Percentiles rank a stretch among this genome's conserved stretches.
These are phyloP conservation scores for Physcomitrium patens DNA, from an alignment of 225 moss, liverwort and hornwort genomes.

Conservation along the genomic window DNA sequence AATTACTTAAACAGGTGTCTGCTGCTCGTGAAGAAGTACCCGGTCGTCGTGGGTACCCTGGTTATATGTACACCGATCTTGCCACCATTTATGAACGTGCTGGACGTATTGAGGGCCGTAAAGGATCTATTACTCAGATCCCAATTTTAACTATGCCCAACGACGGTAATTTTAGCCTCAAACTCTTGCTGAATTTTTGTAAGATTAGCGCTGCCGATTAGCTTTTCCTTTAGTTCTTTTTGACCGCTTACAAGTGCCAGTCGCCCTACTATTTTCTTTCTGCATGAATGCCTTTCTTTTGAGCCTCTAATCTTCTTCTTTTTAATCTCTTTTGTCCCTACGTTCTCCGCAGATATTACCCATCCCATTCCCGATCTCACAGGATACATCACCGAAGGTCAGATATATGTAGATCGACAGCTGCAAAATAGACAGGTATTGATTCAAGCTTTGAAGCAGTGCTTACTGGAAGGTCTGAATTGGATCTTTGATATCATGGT, in stretches of 20 bases:
- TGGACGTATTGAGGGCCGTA: slow-evolving; percentile 83
- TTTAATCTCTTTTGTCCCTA: neutral
- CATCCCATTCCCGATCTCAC: slow-evolving; percentile 62
- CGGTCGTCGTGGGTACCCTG: slow-evolving; percentile 89
- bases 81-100: slow-evolving; percentile 89
- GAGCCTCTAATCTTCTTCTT: neutral
- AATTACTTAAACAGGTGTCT: slow-evolving; percentile 46
- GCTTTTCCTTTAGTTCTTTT: neutral
- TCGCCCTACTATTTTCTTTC: neutral
- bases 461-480: neutral
- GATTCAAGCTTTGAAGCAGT: neutral
- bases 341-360: slow-evolving; percentile 49
- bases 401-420: slow-evolving; percentile 59
- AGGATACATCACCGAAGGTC: slow-evolving; percentile 61
- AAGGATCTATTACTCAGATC: slow-evolving; percentile 84
- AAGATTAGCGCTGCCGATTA: neutral
- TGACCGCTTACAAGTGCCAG: neutral
- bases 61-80: slow-evolving; percentile 89
- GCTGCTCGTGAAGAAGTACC: slow-evolving; percentile 91
- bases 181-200: neutral
- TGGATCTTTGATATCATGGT: neutral
- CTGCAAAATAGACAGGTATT: slow-evolving; percentile 56
- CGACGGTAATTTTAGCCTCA: slow-evolving; percentile 43
- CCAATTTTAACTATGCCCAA: slow-evolving; percentile 89
- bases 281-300: neutral